Base-by-base conservation (phyloP, 1,284 basidiomycete species). In the Apiotrichum siamense region DNA sequence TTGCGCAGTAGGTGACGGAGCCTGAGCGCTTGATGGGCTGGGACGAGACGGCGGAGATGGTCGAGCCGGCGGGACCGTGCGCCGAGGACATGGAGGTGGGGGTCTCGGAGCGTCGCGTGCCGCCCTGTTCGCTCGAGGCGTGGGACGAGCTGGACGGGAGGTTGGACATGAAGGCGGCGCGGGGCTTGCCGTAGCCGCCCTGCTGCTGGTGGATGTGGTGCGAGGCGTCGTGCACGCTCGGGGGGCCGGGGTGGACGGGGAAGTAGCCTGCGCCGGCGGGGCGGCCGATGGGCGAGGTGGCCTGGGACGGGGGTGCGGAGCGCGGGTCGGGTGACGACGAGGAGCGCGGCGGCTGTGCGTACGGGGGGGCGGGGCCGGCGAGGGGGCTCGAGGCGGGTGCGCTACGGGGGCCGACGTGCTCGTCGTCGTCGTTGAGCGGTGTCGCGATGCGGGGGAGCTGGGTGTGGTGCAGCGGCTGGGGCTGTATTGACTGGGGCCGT, bases 1-100 rank as follows among this genome's bases (percentile, higher is more conserved):
- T 65, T 29, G 72, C 74, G 45, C 74, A 75, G 36, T 58, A 62
- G 10, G 70, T 66, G 20, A 51, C 44, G 12, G 55, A 54, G n/a
- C 52, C 55, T 6, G 55, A 49, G 20, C 50, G 62, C 51, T 41
- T 47, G n/a, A 35, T n/a, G 10, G 33, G 33, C 33, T 35, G 33
- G 12, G 49, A 31, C 5, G 49, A 32, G 38, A 40, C 26, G 17
- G 41, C 37, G 2, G 47, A 10, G 12, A 20, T 27, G 29, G 37
- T 7, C 4, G 47, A 29, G 15, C 25, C 11, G 12, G 39, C 18
- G 12, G 46, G 42, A 29, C 41, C 45, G 31, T 52, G 53, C 12
- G 50, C 43, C n/a, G 55, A 50, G 3, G 50, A 31, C 18, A 42
- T 27, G 9, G 54, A 50, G 1, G 53, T 53, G 24, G 57, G 50